These are phyloP conservation scores for Xylogone sp. DNA, from an alignment of 2,329 filamentous ascomycete genomes.

Conservation along the genomic window DNA sequence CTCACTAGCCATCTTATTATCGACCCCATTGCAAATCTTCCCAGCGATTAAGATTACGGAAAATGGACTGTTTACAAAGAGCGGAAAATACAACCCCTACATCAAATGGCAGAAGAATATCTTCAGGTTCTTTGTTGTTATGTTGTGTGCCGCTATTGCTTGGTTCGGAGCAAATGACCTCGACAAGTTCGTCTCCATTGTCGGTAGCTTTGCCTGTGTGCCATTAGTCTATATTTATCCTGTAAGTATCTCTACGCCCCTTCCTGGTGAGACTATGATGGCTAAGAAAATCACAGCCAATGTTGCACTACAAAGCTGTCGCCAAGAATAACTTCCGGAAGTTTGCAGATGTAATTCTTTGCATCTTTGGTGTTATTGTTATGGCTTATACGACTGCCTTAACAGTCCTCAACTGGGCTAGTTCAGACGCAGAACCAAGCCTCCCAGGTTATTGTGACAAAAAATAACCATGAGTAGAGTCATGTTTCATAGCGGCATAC, in stretches of 20 bases:
- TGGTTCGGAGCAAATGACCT: slow-evolving; percentile 91
- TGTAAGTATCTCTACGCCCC: slow-evolving; percentile 53
- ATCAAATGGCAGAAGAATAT: slow-evolving; percentile 99
- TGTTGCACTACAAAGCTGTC: slow-evolving; percentile 83
- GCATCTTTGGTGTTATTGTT: slow-evolving; percentile 76
- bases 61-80: slow-evolving; percentile 88
- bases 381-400: slow-evolving; percentile 91
- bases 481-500: background rate
- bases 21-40: slow-evolving; percentile 94
- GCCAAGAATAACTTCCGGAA: slow-evolving; percentile 66
- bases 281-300: slow-evolving; percentile 53
- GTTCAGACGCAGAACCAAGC: slow-evolving; percentile 43
- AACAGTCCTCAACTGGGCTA: slow-evolving; percentile 84
- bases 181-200: slow-evolving; percentile 95
- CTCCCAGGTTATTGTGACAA: slow-evolving; percentile 62
- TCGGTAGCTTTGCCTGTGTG: slow-evolving; percentile 97
- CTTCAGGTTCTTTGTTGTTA: slow-evolving; percentile 90
- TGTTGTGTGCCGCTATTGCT: slow-evolving; percentile 79
- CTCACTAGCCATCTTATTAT: slow-evolving; percentile 93
- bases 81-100: slow-evolving; percentile 95
- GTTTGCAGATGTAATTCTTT: slow-evolving; percentile 68
- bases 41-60: slow-evolving; percentile 95
- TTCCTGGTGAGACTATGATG: background rate
- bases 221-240: slow-evolving; percentile 97
- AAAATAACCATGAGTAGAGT: slow-evolving; percentile 9